Evolutionary conservation across 192 early-diverging fungal genomes (phyloP), one percentile per base, ranked within the genome.

Genomic region (Coemansia sp.): DNA sequence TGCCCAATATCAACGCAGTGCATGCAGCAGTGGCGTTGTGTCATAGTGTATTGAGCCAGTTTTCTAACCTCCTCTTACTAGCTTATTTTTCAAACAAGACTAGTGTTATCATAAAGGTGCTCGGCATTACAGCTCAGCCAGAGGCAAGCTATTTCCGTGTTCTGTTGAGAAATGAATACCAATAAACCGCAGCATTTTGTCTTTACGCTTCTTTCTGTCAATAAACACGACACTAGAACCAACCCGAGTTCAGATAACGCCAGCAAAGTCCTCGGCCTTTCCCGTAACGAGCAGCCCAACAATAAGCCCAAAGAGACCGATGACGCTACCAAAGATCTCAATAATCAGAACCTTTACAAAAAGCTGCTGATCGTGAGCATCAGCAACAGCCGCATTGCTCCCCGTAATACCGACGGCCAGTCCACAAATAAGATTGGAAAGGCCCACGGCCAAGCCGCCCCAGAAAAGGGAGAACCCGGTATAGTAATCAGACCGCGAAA

Each of bases 271-370:
- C 37, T 74, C 68, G 4, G 83, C 77, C 62, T 84, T 84, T 59
- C 83, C 83, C 2, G 78, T 75, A 77, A 92, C 88, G 48, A 99
- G 68, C 28, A 99, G 84, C 1, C 94, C 96, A 35, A 96, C 90
- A 70, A 99, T 99, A 33, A 99, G 85, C 2, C 96, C 96, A 85
- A 99, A 99, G 21, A 99, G 85, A 33, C 96, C 96, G 59, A 99
- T 86, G 47, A 99, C 92, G 57, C 88, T 90, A 16, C 95, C 96
- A 76, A 99, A 97, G 73, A 99, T 99, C 69, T 97, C 96, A 59
- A 99, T 91, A 47, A 99, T 92, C 36, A 99, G 82, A 25, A 99
- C 92, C 74, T 99, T 99, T 67, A 99, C 96, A 85, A 99, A 99
- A 50, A 99, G 82, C 69, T 90, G 85, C 35, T 89, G 84, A 81